Evolutionary conservation across 2,329 filamentous ascomycete species (phyloP), one percentile per base, ranked within the genome.

Genomic region (Daldinia sp.): DNA sequence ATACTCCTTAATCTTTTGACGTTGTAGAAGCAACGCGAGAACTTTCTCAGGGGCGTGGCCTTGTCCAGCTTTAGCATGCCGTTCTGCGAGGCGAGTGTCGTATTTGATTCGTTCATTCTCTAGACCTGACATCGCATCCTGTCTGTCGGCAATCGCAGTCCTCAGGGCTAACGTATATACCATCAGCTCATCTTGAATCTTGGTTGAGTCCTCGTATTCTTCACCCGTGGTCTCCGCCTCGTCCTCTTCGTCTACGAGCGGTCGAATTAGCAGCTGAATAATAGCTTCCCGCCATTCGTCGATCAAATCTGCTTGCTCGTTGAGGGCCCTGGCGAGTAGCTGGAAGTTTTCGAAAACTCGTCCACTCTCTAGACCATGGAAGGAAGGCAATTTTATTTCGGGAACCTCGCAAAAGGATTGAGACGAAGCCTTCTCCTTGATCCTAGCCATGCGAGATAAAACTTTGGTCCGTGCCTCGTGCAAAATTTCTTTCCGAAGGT

Each of bases 181-280:
- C 79, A 95, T 93, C 46, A 98, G 87, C 76, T 97, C 90, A 68
- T 98, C 95, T 80, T 98, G 95, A 51, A 91, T 87, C 78, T 93
- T 93, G 0, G 94, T 93, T 0, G 95, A 97, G 35, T 92, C 88
- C 72, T 93, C 92, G 70, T 97, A 96, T 78, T 98, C 96, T 66
- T 98, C 91, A 26, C 96, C 96, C 10, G 93, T 95, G 2, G 89
- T 87, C 65, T 97, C 93, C 9, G 86, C 80, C 15, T 83, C 83
- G 0, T 89, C 89, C 44, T 97, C 93, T 75, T 96, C 90, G 73
- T 98, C 96, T 18, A 98, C 89, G 1, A 98, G 84, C 0, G 93
- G 89, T 67, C 89, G 86, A 10, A 92, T 81, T 9, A 98, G 84
- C 20, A 95, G 86, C 60, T 91, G 86, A 18, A 93, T 86, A 65